A percentile compares a stretch with the other conserved stretches of the same genome.
Evolutionary conservation across 2,329 filamentous ascomycete genomes (phyloP).

Genomic region (Aspergillus quadrilineatus): DNA sequence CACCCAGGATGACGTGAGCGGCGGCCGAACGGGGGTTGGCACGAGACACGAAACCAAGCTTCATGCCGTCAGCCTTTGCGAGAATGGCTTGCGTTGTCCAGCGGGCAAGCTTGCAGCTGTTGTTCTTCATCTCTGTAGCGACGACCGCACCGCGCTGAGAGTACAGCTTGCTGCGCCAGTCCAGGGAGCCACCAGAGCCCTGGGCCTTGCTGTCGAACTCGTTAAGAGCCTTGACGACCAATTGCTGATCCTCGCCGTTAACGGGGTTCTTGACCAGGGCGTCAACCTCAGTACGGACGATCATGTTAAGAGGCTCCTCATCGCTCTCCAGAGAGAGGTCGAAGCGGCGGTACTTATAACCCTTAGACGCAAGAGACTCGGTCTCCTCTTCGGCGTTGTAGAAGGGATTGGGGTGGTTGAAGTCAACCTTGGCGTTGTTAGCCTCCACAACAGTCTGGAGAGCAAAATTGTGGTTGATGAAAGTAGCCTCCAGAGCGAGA

Average conservation of each 20-base stretch:
- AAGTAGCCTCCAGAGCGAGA: slow-evolving; percentile 93
- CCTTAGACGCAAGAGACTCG: slow-evolving; percentile 90
- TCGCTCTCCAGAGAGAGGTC: slow-evolving; percentile 88
- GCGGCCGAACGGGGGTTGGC: slow-evolving; percentile 88
- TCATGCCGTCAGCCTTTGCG: slow-evolving; percentile 97
- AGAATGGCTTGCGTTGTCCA: slow-evolving; percentile 98
- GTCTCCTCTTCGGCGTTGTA: slow-evolving; percentile 92
- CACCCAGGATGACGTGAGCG: slow-evolving; percentile 91
- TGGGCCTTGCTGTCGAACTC: slow-evolving; percentile 99
- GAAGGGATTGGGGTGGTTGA: slow-evolving; percentile 91
- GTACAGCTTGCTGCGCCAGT: slow-evolving; percentile 94
- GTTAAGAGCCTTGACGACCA: slow-evolving; percentile 95
- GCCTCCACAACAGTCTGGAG: slow-evolving; percentile 91
- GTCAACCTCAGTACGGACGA: slow-evolving; percentile 93
- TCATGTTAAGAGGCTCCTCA: slow-evolving; percentile 86
- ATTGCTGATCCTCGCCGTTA: slow-evolving; percentile 83
- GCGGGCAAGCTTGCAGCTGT: slow-evolving; percentile 95
- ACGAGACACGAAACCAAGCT: slow-evolving; percentile 96
- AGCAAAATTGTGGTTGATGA: slow-evolving; percentile 99
- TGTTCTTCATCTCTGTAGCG: slow-evolving; percentile 99
- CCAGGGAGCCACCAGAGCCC: slow-evolving; percentile 87
- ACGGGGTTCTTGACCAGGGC: slow-evolving; percentile 94
- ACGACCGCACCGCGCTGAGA: slow-evolving; percentile 95
- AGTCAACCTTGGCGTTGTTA: slow-evolving; percentile 73
- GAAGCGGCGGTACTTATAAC: slow-evolving; percentile 97